Conservation (phyloP, 805 yeast species). For the Yamadazyma tumulicola region DNA sequence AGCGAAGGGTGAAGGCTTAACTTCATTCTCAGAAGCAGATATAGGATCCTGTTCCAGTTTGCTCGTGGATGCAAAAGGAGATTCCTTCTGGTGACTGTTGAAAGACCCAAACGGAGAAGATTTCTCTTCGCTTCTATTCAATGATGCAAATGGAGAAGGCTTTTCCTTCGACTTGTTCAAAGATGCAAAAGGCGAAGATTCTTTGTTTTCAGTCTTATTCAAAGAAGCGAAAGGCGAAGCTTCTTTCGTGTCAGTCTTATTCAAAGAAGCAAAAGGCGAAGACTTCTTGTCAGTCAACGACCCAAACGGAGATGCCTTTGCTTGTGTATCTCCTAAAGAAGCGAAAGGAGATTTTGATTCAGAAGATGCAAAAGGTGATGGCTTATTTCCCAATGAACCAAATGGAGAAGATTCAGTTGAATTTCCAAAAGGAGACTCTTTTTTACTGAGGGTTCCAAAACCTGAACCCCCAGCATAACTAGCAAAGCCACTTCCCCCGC, state of each 20-base stretch:
- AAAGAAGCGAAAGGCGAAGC: constrained; percentile 12
- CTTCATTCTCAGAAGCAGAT: constrained; percentile 1
- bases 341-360: constrained; percentile 2
- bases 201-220: background rate
- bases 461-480: constrained; percentile 7
- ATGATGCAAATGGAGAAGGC: constrained; percentile 8
- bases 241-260: background rate
- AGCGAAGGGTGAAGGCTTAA: background rate
- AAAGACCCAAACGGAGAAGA: constrained; percentile 9
- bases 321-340: background rate
- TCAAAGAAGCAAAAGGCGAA: constrained; percentile 10
- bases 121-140: constrained; percentile 4
- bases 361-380: constrained; percentile 15
- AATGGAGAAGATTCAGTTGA: constrained; percentile 3
- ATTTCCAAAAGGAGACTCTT: constrained; percentile 6
- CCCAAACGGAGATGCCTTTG: constrained; percentile 5
- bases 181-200: constrained; percentile 9
- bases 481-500: constrained; percentile 15
- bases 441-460: background rate
- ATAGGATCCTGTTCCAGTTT: too few relatives aligned
- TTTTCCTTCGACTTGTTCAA: constrained; percentile 2
- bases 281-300: constrained; percentile 1
- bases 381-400: constrained; percentile 6
- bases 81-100: background rate
- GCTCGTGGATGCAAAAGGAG: constrained; percentile 1